These are phyloP conservation scores for Macrophomina tecta DNA, from an alignment of 2,329 filamentous ascomycete species.

Conservation along the genomic window DNA sequence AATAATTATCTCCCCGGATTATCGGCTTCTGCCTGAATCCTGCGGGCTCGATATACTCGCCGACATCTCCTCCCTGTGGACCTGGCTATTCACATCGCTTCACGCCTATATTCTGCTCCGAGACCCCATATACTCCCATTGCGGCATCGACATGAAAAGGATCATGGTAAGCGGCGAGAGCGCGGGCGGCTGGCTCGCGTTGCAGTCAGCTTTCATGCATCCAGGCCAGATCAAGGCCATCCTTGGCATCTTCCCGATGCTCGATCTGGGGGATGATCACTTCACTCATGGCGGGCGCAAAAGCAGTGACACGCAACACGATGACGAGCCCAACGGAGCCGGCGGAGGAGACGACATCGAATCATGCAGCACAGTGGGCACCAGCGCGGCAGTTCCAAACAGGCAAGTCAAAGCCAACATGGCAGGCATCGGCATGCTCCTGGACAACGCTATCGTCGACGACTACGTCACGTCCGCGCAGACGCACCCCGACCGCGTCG, in stretches of 20 bases:
- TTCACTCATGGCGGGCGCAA: conserved; percentile 38
- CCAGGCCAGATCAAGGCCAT: neutral
- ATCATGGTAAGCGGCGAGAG: conserved; percentile 45
- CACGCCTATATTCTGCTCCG: conserved; percentile 16
- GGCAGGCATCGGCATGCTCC: conserved; percentile 26
- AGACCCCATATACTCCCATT: conserved; percentile 30
- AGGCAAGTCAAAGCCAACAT: neutral
- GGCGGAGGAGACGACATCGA: neutral
- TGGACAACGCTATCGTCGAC: conserved; percentile 33
- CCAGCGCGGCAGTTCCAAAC: too few species aligned
- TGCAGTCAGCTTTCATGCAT: conserved; percentile 35
- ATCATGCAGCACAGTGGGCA: too few species aligned
- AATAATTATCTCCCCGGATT: conserved; percentile 56
- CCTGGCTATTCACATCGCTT: conserved; percentile 48
- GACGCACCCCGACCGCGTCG: conserved; percentile 32
- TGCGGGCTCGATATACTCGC: conserved; percentile 54
- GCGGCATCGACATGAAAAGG: conserved; percentile 36
- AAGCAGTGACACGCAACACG: neutral
- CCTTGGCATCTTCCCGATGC: conserved; percentile 17
- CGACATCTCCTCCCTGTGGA: conserved; percentile 57
- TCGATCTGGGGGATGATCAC: conserved; percentile 29
- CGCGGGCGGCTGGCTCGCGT: conserved; percentile 47
- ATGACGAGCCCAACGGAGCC: neutral
- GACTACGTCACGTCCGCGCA: conserved; percentile 32
- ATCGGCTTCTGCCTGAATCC: conserved; percentile 60